Conservation (phyloP, 2,329 filamentous ascomycete species). For the Lasiodiplodia gonubiensis region DNA sequence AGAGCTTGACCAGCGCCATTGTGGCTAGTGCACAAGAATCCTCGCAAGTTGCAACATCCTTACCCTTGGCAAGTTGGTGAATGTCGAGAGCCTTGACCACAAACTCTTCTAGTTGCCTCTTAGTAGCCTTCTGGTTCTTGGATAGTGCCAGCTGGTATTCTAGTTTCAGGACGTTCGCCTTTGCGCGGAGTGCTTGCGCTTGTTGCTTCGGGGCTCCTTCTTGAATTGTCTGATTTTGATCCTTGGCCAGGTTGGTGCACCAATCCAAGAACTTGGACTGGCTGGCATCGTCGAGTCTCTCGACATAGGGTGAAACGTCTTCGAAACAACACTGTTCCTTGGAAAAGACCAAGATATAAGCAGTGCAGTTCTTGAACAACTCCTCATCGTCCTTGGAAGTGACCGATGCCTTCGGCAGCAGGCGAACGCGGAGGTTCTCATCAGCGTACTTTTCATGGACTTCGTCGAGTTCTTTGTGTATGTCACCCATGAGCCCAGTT, state of each 20-base stretch:
- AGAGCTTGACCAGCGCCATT: conserved; percentile 24
- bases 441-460: conserved; percentile 15
- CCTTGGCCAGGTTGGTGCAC: not conserved
- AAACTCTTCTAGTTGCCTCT: conserved; percentile 19
- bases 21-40: conserved; percentile 20
- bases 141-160: conserved; percentile 24
- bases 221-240: not conserved
- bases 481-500: not conserved
- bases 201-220: not conserved
- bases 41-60: conserved; percentile 16
- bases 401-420: conserved; percentile 6
- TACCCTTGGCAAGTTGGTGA: not conserved
- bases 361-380: conserved; percentile 6
- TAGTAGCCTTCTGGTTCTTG: conserved; percentile 2
- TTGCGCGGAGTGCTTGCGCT: conserved; percentile 9
- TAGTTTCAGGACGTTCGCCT: conserved; percentile 21
- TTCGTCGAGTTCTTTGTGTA: not conserved
- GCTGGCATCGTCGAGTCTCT: conserved; percentile 6
- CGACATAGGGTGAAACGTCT: conserved; percentile 22
- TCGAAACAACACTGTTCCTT: conserved; percentile 26
- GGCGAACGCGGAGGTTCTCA: conserved; percentile 16
- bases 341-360: conserved; percentile 14
- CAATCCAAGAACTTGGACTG: conserved; percentile 20
- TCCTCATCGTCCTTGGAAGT: conserved; percentile 9
- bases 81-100: not conserved